phyloP scores from a whole-genome alignment of 2,329 filamentous ascomycete genomes.

The Phoma sp. region DNA sequence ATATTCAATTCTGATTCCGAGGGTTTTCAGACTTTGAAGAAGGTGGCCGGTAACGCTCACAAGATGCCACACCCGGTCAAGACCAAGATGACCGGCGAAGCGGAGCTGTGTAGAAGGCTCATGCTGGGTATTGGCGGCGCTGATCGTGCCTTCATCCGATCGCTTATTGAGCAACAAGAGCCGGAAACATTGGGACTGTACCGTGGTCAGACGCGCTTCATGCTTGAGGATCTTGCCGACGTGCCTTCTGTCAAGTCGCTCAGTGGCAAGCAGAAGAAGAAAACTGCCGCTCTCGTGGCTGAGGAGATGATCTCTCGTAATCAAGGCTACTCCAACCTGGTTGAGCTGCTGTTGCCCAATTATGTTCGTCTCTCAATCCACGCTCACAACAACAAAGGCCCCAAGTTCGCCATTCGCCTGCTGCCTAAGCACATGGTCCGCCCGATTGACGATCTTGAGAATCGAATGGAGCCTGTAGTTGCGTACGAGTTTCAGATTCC shows the following conservation, averaged over 20 bases:
- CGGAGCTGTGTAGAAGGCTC: conserved; percentile 41
- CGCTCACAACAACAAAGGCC: conserved; percentile 52
- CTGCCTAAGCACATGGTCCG: conserved; percentile 43
- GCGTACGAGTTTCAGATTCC: conserved; percentile 47
- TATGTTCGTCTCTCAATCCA: conserved; percentile 58
- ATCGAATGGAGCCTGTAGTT: conserved; percentile 30
- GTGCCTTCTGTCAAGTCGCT: conserved; percentile 31
- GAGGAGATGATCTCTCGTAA: conserved; percentile 52
- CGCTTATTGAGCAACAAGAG: conserved; percentile 38
- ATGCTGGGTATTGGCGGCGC: conserved; percentile 35
- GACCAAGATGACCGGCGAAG: conserved; percentile 35
- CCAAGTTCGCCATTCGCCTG: conserved; percentile 53
- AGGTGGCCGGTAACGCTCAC: conserved; percentile 25
- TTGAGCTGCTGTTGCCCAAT: conserved; percentile 55
- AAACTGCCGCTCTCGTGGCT: conserved; percentile 42
- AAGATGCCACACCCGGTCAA: conserved; percentile 40
- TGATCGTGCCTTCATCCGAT: conserved; percentile 34
- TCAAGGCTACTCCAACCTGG: conserved; percentile 57
- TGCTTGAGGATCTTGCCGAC: conserved; percentile 46
- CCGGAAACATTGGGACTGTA: conserved; percentile 41
- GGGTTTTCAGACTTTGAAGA: conserved; percentile 30
- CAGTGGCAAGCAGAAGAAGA: conserved; percentile 45
- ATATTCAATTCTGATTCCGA: conserved; percentile 37
- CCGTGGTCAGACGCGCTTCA: conserved; percentile 47
- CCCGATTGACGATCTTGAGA: conserved; percentile 43